Evolutionary conservation across 2,329 filamentous ascomycete genomes (phyloP), one percentile per base, ranked within the genome.

Genomic region (Corinectria fuckeliana): DNA sequence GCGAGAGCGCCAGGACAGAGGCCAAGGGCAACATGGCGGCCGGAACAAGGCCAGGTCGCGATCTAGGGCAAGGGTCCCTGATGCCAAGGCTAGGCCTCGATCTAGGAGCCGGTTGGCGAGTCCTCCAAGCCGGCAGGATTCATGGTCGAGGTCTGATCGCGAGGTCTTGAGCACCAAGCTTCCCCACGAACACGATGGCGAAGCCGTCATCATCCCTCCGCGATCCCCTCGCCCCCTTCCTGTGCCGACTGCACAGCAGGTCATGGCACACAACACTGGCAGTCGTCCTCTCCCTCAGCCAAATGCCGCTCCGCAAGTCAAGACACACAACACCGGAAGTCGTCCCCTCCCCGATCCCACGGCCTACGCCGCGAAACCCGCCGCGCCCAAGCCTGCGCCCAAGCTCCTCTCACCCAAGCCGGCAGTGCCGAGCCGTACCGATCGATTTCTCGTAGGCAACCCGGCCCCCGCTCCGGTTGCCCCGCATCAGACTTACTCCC

Each of bases 81-180:
- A 68, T 56, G 66, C 67, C 42, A 70, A 70, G 30, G 62, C 62
- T 14, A 52, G 50, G n/a, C 53, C 36, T 14, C 49, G 58, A 28
- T 82, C 81, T 2, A 76, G 76, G 61, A 82, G 77, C 64, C 75
- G 78, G 4, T 71, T 78, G 32, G 73, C 69, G 21, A 72, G 68
- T 26, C 66, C 68, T 16, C 77, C 58, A 63, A 77, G 54, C 69
- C 80, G 88, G 70, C 78, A 88, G 73, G 77, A 91, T 73, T 82
- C 90, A 62, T 91, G 87, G 86, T 75, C 85, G 62, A 76, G 77
- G 54, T 85, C 88, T 64, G 88, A 91, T 73, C 84, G 85, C 42
- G 87, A 90, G 44, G 83, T 86, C 42, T 77, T 91, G 14, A 83
- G 83, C 23, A 84, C 85, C 44, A 81, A 86, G 41, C 76, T 76